Evolutionary conservation across 1,284 basidiomycete species (phyloP).

Genomic region (Gyrodon tennesseensis): DNA sequence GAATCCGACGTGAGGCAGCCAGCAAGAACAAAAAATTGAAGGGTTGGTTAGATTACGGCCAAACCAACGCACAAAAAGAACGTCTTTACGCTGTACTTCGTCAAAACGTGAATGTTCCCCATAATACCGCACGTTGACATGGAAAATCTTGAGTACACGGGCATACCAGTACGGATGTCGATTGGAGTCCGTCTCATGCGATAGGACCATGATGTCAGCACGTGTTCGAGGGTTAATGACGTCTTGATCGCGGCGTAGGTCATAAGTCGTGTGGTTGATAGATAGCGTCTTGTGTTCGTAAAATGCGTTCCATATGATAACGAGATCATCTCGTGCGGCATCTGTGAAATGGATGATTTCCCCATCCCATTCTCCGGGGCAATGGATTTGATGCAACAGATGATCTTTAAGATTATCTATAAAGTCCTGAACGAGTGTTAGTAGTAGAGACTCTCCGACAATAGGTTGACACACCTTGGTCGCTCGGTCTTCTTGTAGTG

Average conservation of each 20-base stretch:
- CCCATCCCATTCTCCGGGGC: not conserved
- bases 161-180: constrained; percentile 20
- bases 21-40: not conserved
- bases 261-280: constrained; percentile 16
- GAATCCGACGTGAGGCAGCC: not conserved
- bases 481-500: not conserved
- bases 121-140: constrained; percentile 1
- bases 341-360: not conserved
- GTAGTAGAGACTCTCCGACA: too few relatives aligned
- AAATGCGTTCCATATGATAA: not conserved
- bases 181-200: not conserved
- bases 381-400: not conserved
- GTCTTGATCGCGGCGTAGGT: constrained; percentile 5
- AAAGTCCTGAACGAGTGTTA: constrained; percentile 1
- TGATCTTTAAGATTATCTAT: constrained; percentile 3
- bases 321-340: not conserved
- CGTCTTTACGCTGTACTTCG: not conserved
- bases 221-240: not conserved
- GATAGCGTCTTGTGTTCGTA: not conserved
- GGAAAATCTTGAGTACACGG: not conserved
- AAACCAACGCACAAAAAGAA: constrained; percentile 2
- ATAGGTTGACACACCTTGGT: constrained; percentile 4
- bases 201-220: constrained; percentile 13
- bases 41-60: not conserved
- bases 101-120: not conserved